A percentile compares a stretch with the other conserved stretches of the same genome.
Conservation (phyloP, 192 early-diverging fungal species). For the Umbelopsis isabellina region DNA sequence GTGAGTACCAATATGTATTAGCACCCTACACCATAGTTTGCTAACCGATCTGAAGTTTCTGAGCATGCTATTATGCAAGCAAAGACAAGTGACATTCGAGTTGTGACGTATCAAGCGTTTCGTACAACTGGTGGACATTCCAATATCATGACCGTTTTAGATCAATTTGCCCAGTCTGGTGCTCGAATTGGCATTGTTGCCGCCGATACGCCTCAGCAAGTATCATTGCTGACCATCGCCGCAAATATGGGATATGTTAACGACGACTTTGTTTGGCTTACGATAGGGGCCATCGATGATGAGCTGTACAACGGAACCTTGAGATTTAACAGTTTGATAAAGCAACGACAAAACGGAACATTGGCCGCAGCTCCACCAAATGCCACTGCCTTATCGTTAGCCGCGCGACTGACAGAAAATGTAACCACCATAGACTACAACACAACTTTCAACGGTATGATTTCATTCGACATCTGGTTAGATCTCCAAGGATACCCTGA, state of each 20-base stretch:
- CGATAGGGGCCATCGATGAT: not conserved
- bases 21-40: not conserved
- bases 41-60: slow-evolving; percentile 36
- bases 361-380: not conserved
- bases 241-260: slow-evolving; percentile 42
- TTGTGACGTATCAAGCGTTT: slow-evolving; percentile 45
- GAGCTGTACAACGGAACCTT: slow-evolving; percentile 5
- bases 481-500: slow-evolving; percentile 48
- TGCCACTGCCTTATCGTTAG: slow-evolving; percentile 27
- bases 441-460: slow-evolving; percentile 40
- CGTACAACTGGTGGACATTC: slow-evolving; percentile 38
- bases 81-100: slow-evolving; percentile 30
- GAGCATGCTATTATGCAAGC: slow-evolving; percentile 41
- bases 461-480: slow-evolving; percentile 46
- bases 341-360: slow-evolving; percentile 23
- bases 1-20: slow-evolving; percentile 29
- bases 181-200: slow-evolving; percentile 45
- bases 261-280: slow-evolving; percentile 35
- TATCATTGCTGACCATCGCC: slow-evolving; percentile 41
- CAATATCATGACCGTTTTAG: slow-evolving; percentile 38
- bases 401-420: slow-evolving; percentile 25
- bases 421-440: slow-evolving; percentile 42
- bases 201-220: slow-evolving; percentile 35
- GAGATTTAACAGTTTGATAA: slow-evolving; percentile 28
- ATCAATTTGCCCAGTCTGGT: slow-evolving; percentile 39